Percentiles rank a stretch among this genome's conserved stretches.
Conservation (phyloP, 768 basidiomycete genomes). For the Lactifluus subvellereus region DNA sequence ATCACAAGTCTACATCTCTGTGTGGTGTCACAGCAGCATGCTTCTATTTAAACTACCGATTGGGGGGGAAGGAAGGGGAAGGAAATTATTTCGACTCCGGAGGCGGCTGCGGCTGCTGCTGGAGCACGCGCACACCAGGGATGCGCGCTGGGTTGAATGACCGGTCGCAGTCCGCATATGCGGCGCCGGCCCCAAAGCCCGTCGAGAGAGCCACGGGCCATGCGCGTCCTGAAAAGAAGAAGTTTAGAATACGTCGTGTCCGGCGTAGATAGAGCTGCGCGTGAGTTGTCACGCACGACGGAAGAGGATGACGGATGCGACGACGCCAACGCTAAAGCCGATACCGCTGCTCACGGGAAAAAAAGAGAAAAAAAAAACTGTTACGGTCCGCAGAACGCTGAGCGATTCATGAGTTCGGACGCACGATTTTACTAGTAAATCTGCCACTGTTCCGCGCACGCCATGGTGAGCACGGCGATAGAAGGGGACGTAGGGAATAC, state of each 20-base stretch:
- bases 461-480: not conserved
- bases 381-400: not conserved
- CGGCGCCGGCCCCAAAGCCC: slow-evolving; percentile 81
- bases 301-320: slow-evolving; percentile 87
- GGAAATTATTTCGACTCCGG: slow-evolving; percentile 16
- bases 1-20: slow-evolving; percentile 4
- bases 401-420: slow-evolving; percentile 28
- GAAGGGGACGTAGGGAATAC: not conserved
- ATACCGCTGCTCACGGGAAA: slow-evolving; percentile 51
- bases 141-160: slow-evolving; percentile 89
- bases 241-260: slow-evolving; percentile 9
- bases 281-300: slow-evolving; percentile 55
- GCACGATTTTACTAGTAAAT: slow-evolving; percentile 82
- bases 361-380: slow-evolving; percentile 15
- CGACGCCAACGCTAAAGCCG: slow-evolving; percentile 83
- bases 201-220: slow-evolving; percentile 87
- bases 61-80: not conserved
- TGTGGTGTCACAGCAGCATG: not conserved
- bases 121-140: slow-evolving; percentile 73
- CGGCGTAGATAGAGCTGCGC: not conserved
- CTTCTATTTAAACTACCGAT: slow-evolving; percentile 1
- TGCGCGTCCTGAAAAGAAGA: slow-evolving; percentile 59
- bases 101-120: slow-evolving; percentile 24
- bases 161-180: slow-evolving; percentile 89
- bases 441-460: slow-evolving; percentile 48